Conservation (phyloP, 2,329 filamentous ascomycete species). For the Nakataea oryzae region DNA sequence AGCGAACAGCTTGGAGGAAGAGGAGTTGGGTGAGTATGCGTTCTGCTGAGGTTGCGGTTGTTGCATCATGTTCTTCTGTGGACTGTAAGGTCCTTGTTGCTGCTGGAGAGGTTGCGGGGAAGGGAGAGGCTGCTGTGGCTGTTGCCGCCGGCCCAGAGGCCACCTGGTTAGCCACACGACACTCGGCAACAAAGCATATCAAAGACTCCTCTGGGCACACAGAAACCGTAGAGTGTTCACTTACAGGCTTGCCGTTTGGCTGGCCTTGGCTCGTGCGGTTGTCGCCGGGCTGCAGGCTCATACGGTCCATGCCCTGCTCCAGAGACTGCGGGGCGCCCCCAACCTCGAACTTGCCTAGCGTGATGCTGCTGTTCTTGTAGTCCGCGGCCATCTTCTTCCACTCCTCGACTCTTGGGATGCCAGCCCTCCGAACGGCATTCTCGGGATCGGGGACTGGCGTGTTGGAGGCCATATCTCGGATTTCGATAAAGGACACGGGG, state of each 20-base stretch:
- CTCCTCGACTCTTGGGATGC: conserved; percentile 90
- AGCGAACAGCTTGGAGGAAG: conserved; percentile 52
- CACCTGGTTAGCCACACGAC: background rate
- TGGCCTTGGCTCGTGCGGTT: conserved; percentile 1
- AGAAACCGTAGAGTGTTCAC: background rate
- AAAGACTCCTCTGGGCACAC: background rate
- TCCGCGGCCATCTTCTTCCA: conserved; percentile 99
- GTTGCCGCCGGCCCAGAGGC: conserved; percentile 6
- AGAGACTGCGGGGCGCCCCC: conserved; percentile 37
- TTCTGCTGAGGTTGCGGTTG: conserved; percentile 9
- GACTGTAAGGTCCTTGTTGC: conserved; percentile 20
- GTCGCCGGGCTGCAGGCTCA: conserved; percentile 58
- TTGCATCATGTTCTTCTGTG: conserved; percentile 25
- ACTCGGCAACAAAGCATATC: background rate
- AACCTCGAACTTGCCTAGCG: conserved; percentile 77
- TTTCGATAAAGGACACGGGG: conserved; percentile 92
- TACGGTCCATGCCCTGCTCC: conserved; percentile 62
- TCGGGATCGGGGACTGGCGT: conserved; percentile 71
- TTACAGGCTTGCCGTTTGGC: conserved; percentile 1
- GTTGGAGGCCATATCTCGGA: conserved; percentile 85
- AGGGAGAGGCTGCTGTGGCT: conserved; percentile 19
- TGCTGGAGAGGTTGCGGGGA: conserved; percentile 18
- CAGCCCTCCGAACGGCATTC: conserved; percentile 77
- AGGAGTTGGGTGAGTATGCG: conserved; percentile 21
- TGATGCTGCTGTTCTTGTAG: conserved; percentile 98